Evolutionary conservation across 306 rosid genomes (phyloP), one percentile per base, ranked within the genome.

Genomic region (Cercis canadensis): DNA sequence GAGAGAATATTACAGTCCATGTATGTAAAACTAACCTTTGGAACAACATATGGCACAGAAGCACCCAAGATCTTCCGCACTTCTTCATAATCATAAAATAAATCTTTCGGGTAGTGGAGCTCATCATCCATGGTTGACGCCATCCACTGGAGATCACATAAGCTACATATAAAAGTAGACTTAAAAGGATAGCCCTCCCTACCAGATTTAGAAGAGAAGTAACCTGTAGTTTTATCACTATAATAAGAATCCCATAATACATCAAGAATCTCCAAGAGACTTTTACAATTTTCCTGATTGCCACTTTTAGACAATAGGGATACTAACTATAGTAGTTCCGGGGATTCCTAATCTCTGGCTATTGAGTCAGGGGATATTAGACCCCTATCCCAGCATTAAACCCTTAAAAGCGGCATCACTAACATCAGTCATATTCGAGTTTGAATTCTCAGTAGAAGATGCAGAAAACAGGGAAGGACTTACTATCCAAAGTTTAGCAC

Each of bases 301-400:
- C 92, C 88, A 75, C 78, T 73, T 74, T 72, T 43, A 51, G 94
- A 74, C 81, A 93, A 72, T 31, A 77, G 45, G 62, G 90, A 76
- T 39, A 88, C 74, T 74, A 93, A 76, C 33, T 88, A 75, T 44
- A 76, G 83, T 47, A 93, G 69, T 68, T 93, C 98, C 51, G 69
- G 86, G 47, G 97, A 90, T 74, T 93, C 97, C 97, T 96, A 93
- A 69, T 93, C 98, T 74, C 64, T 88, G 60, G 73, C 96, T 41
- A 41, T 70, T 19, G 85, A 75, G 56, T 81, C 96, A 70, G 77
- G 81, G 70, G 92, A 87, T 61, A 90, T 75, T 43, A 84, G 73
- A 45, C 87, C 87, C 74, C 70, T 77, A 36, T 88, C 96, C 85
- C 76, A 76, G n/a, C 80, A 81, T 75, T 62, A 75, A 24, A 66